These are phyloP conservation scores for Mycena floridula DNA, from an alignment of 768 basidiomycete genomes.

Conservation along the genomic window DNA sequence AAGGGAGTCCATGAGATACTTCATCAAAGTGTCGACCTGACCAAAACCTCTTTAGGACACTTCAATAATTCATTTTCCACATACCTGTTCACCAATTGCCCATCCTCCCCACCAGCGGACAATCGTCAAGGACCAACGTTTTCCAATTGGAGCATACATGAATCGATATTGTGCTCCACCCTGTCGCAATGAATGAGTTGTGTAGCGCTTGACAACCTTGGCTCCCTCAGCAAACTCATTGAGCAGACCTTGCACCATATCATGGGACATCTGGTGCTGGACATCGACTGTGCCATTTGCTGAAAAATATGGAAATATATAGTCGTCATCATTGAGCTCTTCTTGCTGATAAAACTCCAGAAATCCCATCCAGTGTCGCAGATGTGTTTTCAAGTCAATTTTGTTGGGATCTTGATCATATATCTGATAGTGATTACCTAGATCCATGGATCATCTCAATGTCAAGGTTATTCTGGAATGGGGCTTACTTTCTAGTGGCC, in stretches of 20 bases:
- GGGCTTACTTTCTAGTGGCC: constrained; percentile 7
- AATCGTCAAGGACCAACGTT: constrained; percentile 20
- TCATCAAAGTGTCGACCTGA: constrained; percentile 1
- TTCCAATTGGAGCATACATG: constrained; percentile 25
- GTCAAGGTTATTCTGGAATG: neutral
- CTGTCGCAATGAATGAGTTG: constrained; percentile 26
- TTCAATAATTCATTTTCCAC: too few species aligned
- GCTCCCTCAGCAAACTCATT: constrained; percentile 14
- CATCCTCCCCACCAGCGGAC: constrained; percentile 34
- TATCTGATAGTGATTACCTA: neutral
- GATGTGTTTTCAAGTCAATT: too few species aligned
- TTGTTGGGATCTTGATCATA: neutral
- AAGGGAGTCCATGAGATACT: constrained; percentile 2
- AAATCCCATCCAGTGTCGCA: neutral
- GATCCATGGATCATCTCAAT: neutral
- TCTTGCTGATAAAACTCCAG: constrained; percentile 8
- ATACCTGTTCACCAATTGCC: constrained; percentile 23
- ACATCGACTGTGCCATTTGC: constrained; percentile 18
- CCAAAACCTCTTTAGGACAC: too few species aligned
- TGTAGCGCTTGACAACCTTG: constrained; percentile 13
- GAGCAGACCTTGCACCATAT: constrained; percentile 1
- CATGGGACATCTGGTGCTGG: constrained; percentile 17
- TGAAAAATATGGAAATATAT: constrained; percentile 24
- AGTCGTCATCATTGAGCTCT: constrained; percentile 19
- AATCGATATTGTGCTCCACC: constrained; percentile 15